Conservation (phyloP, 495 filamentous ascomycete genomes). For the Clavariopsis aquatica region DNA sequence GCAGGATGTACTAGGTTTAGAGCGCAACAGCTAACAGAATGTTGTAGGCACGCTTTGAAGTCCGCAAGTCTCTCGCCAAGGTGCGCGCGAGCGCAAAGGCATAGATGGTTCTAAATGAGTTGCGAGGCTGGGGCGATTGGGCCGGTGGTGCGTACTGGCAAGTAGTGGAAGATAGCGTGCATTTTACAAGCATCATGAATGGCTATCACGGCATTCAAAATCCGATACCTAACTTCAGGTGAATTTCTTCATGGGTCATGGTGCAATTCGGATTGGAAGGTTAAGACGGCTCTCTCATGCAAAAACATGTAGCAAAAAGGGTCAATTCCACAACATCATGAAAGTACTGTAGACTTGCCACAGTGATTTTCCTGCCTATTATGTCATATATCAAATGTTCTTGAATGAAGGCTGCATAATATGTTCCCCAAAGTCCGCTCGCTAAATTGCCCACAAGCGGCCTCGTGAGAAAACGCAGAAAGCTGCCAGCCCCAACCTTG, state of each 20-base stretch:
- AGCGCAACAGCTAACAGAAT: background rate
- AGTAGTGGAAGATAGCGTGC: slow-evolving; percentile 21
- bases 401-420: background rate
- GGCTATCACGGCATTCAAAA: slow-evolving; percentile 39
- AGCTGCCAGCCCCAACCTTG: slow-evolving; percentile 22
- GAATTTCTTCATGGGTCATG: slow-evolving; percentile 29
- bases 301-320: slow-evolving; percentile 31
- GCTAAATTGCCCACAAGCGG: slow-evolving; percentile 32
- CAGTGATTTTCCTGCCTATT: background rate
- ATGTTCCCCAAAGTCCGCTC: slow-evolving; percentile 1
- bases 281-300: slow-evolving; percentile 34
- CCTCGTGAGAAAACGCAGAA: slow-evolving; percentile 20
- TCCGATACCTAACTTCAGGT: slow-evolving; percentile 26
- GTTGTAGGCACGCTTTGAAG: slow-evolving; percentile 80
- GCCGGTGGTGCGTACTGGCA: slow-evolving; percentile 14
- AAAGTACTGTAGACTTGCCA: slow-evolving; percentile 2
- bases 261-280: slow-evolving; percentile 38
- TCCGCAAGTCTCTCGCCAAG: slow-evolving; percentile 88
- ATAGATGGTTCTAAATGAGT: slow-evolving; percentile 39
- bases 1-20: no score
- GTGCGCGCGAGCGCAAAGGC: slow-evolving; percentile 61
- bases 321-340: slow-evolving; percentile 32
- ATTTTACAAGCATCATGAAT: slow-evolving; percentile 35
- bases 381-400: background rate
- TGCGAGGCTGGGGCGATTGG: background rate